These are phyloP conservation scores for Penicillium tannophilum DNA, from an alignment of 495 filamentous ascomycete genomes.

Conservation along the genomic window DNA sequence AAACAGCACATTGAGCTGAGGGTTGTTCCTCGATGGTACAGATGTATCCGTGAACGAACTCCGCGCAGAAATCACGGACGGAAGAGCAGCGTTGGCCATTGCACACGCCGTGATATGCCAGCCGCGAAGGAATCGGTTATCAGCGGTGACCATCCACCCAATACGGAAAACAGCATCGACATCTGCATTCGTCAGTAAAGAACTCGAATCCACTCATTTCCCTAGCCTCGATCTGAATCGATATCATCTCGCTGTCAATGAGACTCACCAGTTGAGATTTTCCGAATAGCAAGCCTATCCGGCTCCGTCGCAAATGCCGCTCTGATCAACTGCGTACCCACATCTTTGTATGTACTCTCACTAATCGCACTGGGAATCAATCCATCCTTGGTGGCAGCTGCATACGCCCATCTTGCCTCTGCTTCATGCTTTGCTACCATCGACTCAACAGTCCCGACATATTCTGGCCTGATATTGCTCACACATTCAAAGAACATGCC, in stretches of 20 bases:
- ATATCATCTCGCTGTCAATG: background rate
- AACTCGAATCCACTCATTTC: background rate
- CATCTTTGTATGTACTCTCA: conserved; percentile 22
- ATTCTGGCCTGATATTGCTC: background rate
- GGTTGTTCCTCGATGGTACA: background rate
- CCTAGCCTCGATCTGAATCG: background rate
- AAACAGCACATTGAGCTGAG: background rate
- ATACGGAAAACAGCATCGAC: conserved; percentile 33
- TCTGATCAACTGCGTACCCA: conserved; percentile 20
- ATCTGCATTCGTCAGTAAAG: conserved; percentile 19
- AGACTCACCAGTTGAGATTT: conserved; percentile 32
- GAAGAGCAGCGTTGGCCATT: conserved; percentile 24
- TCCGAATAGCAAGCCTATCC: conserved; percentile 15
- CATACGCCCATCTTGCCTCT: conserved; percentile 1
- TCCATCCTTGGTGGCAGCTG: background rate
- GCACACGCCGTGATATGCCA: conserved; percentile 32
- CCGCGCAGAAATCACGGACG: conserved; percentile 15
- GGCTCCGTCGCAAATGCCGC: conserved; percentile 13
- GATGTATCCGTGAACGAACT: conserved; percentile 8
- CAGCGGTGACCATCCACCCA: conserved; percentile 13
- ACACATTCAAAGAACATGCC: background rate
- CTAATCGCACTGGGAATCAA: conserved; percentile 17
- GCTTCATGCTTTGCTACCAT: background rate
- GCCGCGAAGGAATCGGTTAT: conserved; percentile 7
- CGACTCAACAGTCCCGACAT: background rate